These are phyloP conservation scores for Colletotrichum sojae DNA, from an alignment of 2,329 filamentous ascomycete species.

Conservation along the genomic window DNA sequence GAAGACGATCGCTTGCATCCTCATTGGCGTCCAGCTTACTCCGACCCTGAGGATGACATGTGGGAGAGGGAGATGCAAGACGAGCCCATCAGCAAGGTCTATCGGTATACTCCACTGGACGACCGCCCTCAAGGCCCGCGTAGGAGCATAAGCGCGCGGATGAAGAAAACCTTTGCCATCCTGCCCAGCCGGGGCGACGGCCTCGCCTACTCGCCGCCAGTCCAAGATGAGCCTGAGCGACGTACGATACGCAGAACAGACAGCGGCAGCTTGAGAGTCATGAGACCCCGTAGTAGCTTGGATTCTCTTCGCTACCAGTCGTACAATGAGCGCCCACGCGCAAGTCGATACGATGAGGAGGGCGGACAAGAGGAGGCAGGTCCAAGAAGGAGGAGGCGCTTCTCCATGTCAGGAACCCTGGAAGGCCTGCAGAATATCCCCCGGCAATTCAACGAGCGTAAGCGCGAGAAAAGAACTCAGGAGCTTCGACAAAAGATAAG, in stretches of 20 bases:
- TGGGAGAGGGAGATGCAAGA: slow-evolving; percentile 50
- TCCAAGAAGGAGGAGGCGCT: slow-evolving; percentile 47
- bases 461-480: slow-evolving; percentile 70
- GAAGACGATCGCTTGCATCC: slow-evolving; percentile 72
- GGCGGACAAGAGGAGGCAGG: slow-evolving; percentile 46
- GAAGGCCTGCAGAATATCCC: slow-evolving; percentile 68
- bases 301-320: slow-evolving; percentile 55
- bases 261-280: slow-evolving; percentile 73
- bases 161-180: slow-evolving; percentile 74
- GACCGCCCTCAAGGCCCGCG: slow-evolving; percentile 62
- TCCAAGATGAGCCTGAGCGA: slow-evolving; percentile 59
- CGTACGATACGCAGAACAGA: slow-evolving; percentile 71
- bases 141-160: slow-evolving; percentile 64
- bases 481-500: slow-evolving; percentile 74
- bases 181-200: slow-evolving; percentile 64
- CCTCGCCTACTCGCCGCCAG: slow-evolving; percentile 48
- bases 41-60: slow-evolving; percentile 52
- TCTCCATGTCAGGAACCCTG: slow-evolving; percentile 62
- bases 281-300: slow-evolving; percentile 66
- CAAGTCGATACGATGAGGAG: slow-evolving; percentile 33
- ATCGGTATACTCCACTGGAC: slow-evolving; percentile 64
- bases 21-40: slow-evolving; percentile 71
- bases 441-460: slow-evolving; percentile 69
- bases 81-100: slow-evolving; percentile 56
- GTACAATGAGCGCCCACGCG: slow-evolving; percentile 52